These are phyloP conservation scores for Gracilariopsis chorda DNA, from an alignment of 23 red algal genomes.

Conservation along the genomic window DNA sequence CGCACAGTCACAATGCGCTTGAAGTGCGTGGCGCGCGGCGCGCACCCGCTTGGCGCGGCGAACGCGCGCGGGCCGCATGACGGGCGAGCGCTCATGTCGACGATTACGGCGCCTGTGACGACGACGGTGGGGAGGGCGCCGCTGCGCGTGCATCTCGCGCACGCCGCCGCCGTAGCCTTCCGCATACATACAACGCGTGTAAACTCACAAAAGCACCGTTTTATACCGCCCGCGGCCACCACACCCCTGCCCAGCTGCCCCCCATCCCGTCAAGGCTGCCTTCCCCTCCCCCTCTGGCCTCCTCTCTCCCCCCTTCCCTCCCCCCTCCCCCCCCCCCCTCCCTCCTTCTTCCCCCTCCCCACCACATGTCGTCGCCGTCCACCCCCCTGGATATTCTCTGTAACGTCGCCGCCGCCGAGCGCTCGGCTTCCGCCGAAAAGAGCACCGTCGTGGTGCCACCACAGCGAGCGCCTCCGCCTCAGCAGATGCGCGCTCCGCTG, in stretches of 20 bases:
- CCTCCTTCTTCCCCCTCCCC: not conserved
- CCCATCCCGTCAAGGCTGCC: not conserved
- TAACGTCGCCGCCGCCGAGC: conserved; percentile 50
- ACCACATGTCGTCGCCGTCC: not conserved
- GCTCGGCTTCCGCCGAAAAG: not conserved
- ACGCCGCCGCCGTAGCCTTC: no score
- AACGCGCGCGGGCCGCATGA: no score
- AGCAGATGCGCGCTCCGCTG: not conserved
- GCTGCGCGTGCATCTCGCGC: not conserved
- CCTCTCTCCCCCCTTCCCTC: not conserved
- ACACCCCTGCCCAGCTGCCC: not conserved
- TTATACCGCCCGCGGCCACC: not conserved
- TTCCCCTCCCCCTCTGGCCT: not conserved
- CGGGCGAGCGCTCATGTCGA: no score
- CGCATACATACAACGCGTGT: no score
- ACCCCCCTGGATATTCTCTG: conserved; percentile 51
- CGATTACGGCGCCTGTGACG: no score
- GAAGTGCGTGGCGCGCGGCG: no score
- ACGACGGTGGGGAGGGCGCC: not conserved
- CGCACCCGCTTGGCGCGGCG: no score
- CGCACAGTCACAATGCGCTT: no score
- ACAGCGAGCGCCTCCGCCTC: not conserved
- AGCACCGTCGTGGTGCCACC: not conserved
- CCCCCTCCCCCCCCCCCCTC: not conserved
- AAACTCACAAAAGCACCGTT: not conserved